Evolutionary conservation across 1,139 yeast genomes (phyloP), one percentile per base, ranked within the genome.

Genomic region (Nakaseomyces kungkrabaensis): DNA sequence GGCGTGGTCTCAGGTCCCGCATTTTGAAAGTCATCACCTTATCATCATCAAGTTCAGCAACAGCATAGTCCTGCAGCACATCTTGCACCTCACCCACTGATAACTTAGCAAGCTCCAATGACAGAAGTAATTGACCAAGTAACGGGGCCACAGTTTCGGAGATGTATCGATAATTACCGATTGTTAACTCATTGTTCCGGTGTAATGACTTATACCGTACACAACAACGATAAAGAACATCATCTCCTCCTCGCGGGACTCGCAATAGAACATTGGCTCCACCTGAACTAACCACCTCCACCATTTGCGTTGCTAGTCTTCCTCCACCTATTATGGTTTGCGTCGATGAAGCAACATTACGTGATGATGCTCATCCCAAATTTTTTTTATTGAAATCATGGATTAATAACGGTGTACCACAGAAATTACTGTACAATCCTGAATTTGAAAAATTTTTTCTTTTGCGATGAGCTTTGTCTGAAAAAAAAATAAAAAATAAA

Each of bases 221-320:
- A 46, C 65, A 58, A 31, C 61, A 52, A n/a, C 68, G 52, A 38
- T 58, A 61, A 3, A 63, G 46, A 40, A 47, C 50, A 1, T 9
- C 24, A 2, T 49, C 43, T 43, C 32, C 10, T n/a, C 17, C 37
- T n/a, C 56, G 56, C 13, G 50, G 55, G 34, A 36, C 48, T n/a
- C 50, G 54, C 32, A 62, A 47, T 33, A 63, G 31, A 10, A 57
- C 43, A 46, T 62, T 62, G 1, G 66, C 66, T 45, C 56, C 60
- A 4, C 67, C 66, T 37, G 52, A 50, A 11, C 53, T 59, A 10
- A 56, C 50, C 6, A 56, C 47, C 48, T 43, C 47, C 59, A 58
- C 22, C 22, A 17, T 17, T 17, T 17, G 22, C 22, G 1, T 17
- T 3, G 22, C 22, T 17, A 17, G 22, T 17, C 22, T 17, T 17